Base-by-base conservation (phyloP, 768 basidiomycete species). In the Phlegmacium glaucopus region DNA sequence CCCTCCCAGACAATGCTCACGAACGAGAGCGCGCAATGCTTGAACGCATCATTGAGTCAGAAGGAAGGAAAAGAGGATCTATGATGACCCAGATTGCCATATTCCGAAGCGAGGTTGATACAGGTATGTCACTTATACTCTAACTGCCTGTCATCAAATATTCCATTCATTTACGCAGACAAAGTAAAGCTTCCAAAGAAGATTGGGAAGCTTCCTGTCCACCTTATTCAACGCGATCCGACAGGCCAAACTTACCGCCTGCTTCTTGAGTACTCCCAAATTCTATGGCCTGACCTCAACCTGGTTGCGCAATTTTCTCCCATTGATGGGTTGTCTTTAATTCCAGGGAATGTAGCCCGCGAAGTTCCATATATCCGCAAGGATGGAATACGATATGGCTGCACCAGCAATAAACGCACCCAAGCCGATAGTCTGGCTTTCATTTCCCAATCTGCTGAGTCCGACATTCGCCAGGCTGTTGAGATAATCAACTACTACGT, bases 1-100 rank as follows among this genome's bases (percentile, higher is more conserved):
- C 46, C 18, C 53, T 62, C 15, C 29, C 43, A 17, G 46, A 50
- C 29, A 45, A 55, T 49, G 55, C 53, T 4, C 39, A 39, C 32
- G 39, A 53, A 1, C 29, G 40, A 3, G 46, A 59, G 36, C 27
- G 39, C 6, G 36, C 48, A 1, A 41, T 63, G 18, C 13, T 54
- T 34, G 15, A 52, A 39, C 16, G 30, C 18, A 43, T 59, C 27
- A 48, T 57, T 40, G 34, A 51, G 28, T 36, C 41, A 3, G 54
- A 62, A 45, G 53, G 38, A 7, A 39, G 41, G 40, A 25, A 49
- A n/a, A 22, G 57, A 13, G 56, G 58, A 2, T 42, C 50, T 2
- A 58, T 59, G 50, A 58, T 59, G 56, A 54, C 47, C 1, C 44
- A 61, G 17, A 55, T 59, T 29, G 60, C 54, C 1, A 54, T 57